Base-by-base conservation (phyloP, 2,329 filamentous ascomycete genomes). In the Ilyonectria robusta region DNA sequence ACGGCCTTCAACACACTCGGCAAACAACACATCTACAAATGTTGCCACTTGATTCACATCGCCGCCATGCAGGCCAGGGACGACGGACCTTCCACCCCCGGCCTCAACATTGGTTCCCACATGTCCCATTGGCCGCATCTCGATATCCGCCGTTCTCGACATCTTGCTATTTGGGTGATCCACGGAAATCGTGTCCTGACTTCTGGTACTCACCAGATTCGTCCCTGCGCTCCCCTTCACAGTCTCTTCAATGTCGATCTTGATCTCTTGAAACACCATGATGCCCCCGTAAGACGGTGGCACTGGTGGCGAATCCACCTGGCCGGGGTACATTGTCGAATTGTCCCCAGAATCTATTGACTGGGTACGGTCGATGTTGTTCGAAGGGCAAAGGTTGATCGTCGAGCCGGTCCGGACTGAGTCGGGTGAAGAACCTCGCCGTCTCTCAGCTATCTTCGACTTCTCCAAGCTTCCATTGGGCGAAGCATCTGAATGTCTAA, bases 221-320 rank as follows among this genome's bases (percentile, higher is more conserved):
- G 59, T 40, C 21, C 63, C 64, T 8, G 37, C 33, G 29, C 60
- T n/a, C 21, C 65, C 67, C 26, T 65, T 65, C 9, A 64, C 55
- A 17, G 58, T 66, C 35, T 73, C 72, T 62, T 80, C 72, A 6
- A 80, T 77, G 44, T 89, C 84, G n/a, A 91, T 85, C 8, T 85
- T 86, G 62, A 91, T 86, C 72, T 91, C 88, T 68, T 89, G 87
- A 26, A 87, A 88, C 7, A 91, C 86, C 81, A 90, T 86, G 75
- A 91, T 91, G 23, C 89, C 88, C 7, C 88, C 87, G 56, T 74
- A 76, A 4, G 73, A 75, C 11, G 73, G 69, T 4, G 66, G 40
- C 13, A 65, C 4, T 40, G 64, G 59, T 13, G 62, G 40, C 26
- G 82, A 9, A 76, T 67, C 75, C 70, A 53, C 76, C 72, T 70